Evolutionary conservation across 1,284 basidiomycete genomes (phyloP), one percentile per base, ranked within the genome.

Genomic region (Fomitopsis palustris): DNA sequence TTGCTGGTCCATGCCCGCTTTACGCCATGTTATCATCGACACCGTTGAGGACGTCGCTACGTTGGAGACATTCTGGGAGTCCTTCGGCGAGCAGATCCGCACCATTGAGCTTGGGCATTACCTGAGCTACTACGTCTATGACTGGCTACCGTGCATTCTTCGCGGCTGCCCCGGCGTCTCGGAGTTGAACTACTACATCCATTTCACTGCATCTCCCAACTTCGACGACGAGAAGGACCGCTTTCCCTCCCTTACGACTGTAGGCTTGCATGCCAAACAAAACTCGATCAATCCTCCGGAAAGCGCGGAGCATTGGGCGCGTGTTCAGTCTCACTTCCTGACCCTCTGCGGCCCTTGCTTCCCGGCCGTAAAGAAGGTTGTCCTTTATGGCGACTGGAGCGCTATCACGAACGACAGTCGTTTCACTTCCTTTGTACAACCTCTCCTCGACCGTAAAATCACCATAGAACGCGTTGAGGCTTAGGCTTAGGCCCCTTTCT

Each of bases 31-130:
- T 64, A 72, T 84, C 56, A 64, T 84, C 61, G 82, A 82, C 64
- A 72, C 75, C 35, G 64, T 80, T 57, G 72, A 71, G 49, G 71
- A 74, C 51, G 65, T 81, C 42, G 61, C 64, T 39, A 65, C 66
- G 25, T 55, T 77, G 55, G 68, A 71, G 56, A 60, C 57, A 21
- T 56, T 81, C 6, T 86, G 83, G 84, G 74, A 77, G 39, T 69
- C 65, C 29, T 80, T 82, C 60, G 84, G 84, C 23, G 60, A 63
- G 38, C 83, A 81, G 64, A 74, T 89, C 42, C 74, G 74, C 60
- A 76, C 74, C 4, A 73, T 88, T 31, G 86, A 88, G 67, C 78
- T 88, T 56, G 85, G 85, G 35, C 76, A 72, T 61, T 77, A 80
- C 67, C 64, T 84, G 49, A 78, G 76, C 57, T 87, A 86, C 70